Evolutionary conservation across 176 grass and related monocot species (phyloP).

Genomic region (Carex kokanica): DNA sequence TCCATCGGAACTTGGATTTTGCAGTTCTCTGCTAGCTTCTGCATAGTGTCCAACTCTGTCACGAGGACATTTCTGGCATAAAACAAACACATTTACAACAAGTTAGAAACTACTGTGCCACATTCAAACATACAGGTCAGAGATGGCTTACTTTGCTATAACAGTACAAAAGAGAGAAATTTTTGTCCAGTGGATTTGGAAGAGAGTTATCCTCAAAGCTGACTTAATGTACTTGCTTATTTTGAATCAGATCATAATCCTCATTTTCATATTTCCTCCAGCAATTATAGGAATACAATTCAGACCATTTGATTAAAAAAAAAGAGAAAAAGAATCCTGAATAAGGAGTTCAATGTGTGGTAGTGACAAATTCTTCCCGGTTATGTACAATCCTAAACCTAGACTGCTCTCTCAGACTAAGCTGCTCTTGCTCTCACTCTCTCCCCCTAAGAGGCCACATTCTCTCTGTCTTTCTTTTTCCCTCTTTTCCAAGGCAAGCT

Average conservation of each 20-base stretch:
- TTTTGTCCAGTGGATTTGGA: not conserved
- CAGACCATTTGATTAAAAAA: not conserved
- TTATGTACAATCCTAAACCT: not conserved
- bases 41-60: conserved; percentile 84
- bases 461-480: not conserved
- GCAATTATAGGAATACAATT: not conserved
- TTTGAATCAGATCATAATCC: conserved; percentile 5
- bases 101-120: not conserved
- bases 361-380: not conserved
- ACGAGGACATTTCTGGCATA: conserved; percentile 65
- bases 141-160: not conserved
- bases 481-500: not conserved
- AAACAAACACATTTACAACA: not conserved
- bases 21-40: conserved; percentile 82
- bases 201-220: not conserved
- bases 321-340: not conserved
- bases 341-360: not conserved
- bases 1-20: conserved; percentile 95
- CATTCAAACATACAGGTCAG: not conserved
- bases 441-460: not conserved
- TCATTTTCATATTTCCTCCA: not conserved
- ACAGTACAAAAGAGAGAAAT: not conserved
- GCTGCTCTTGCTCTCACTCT: not conserved
- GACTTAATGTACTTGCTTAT: not conserved
- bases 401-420: not conserved